Conservation (phyloP, 306 rosid genomes). For the Quercus variabilis region DNA sequence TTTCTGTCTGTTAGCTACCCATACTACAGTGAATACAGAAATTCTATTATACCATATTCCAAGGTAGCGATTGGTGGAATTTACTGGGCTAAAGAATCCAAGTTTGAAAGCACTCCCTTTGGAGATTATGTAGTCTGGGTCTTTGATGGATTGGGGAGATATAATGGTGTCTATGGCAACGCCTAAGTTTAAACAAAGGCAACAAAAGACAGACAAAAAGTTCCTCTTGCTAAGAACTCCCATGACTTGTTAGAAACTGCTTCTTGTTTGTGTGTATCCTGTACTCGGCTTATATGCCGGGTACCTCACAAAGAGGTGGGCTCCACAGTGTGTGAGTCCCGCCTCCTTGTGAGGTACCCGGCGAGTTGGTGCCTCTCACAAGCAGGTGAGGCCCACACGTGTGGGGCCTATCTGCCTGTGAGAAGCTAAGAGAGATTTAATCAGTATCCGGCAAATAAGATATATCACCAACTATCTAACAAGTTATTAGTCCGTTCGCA, state of each 20-base stretch:
- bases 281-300: too few relatives aligned
- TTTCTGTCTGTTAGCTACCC: conserved; percentile 38
- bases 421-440: too few relatives aligned
- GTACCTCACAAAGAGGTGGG: too few relatives aligned
- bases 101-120: not conserved
- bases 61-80: not conserved
- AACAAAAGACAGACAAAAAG: not conserved
- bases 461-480: too few relatives aligned
- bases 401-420: too few relatives aligned
- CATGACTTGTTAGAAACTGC: not conserved
- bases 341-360: too few relatives aligned
- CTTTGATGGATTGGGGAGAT: not conserved
- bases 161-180: not conserved
- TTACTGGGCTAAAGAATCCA: conserved; percentile 23
- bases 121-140: not conserved
- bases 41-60: conserved; percentile 21
- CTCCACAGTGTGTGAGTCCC: too few relatives aligned
- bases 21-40: not conserved
- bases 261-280: too few relatives aligned
- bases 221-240: not conserved
- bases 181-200: not conserved
- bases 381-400: too few relatives aligned
- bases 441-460: too few relatives aligned
- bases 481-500: too few relatives aligned
- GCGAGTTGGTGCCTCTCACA: too few relatives aligned